phyloP scores from a whole-genome alignment of 2,329 filamentous ascomycete species.

The Alternaria panax region DNA sequence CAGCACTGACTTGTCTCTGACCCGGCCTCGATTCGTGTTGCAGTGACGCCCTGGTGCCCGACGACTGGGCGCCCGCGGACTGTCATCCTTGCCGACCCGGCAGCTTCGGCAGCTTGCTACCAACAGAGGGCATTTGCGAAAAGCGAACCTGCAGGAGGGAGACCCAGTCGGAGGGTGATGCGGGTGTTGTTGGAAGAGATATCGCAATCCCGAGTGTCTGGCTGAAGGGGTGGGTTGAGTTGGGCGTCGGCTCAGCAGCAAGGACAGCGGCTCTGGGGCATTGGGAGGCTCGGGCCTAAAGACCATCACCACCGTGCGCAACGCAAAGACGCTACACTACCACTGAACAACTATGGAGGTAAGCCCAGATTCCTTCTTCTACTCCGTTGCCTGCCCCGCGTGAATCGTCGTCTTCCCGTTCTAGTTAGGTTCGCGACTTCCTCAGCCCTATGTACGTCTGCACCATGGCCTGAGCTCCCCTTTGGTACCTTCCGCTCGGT shows the following conservation, averaged over 20 bases:
- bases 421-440: slow-evolving; percentile 20
- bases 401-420: slow-evolving; percentile 17
- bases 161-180: slow-evolving; percentile 1
- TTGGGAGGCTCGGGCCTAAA: slow-evolving; percentile 25
- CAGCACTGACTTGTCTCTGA: slow-evolving; percentile 15
- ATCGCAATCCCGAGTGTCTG: not conserved
- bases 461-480: slow-evolving; percentile 40
- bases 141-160: slow-evolving; percentile 1
- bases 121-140: slow-evolving; percentile 8
- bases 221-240: slow-evolving; percentile 3
- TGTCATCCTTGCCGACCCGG: slow-evolving; percentile 20
- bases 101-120: slow-evolving; percentile 13
- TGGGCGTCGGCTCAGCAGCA: slow-evolving; percentile 9
- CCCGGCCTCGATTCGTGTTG: slow-evolving; percentile 24
- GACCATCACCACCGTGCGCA: slow-evolving; percentile 41
- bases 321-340: slow-evolving; percentile 33
- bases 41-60: slow-evolving; percentile 16
- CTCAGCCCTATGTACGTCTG: slow-evolving; percentile 36
- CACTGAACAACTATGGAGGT: slow-evolving; percentile 44
- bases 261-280: slow-evolving; percentile 9
- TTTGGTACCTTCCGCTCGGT: slow-evolving; percentile 21
- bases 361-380: slow-evolving; percentile 36
- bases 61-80: slow-evolving; percentile 15
- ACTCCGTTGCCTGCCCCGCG: slow-evolving; percentile 16
- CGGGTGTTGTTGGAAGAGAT: not conserved